Evolutionary conservation across 2,329 filamentous ascomycete species (phyloP).

Genomic region (Calonectria montana): DNA sequence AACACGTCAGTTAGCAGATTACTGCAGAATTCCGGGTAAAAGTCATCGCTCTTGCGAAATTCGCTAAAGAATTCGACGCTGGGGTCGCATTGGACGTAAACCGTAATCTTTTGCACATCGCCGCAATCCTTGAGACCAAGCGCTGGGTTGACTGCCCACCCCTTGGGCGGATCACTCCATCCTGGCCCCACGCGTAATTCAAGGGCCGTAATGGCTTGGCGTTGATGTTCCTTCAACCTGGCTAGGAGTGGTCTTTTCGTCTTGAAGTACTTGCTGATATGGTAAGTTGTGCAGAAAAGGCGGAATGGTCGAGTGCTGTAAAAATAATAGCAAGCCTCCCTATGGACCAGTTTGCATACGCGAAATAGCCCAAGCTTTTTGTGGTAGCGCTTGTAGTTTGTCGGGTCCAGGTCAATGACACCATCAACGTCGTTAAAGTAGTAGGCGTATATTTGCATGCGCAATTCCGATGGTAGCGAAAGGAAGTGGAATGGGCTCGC

Average conservation of each 20-base stretch:
- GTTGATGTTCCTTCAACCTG: constrained; percentile 70
- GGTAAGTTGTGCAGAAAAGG: constrained; percentile 68
- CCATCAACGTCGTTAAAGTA: constrained; percentile 66
- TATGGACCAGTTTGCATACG: constrained; percentile 69
- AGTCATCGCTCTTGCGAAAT: constrained; percentile 73
- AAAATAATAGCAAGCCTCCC: constrained; percentile 73
- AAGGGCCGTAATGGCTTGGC: constrained; percentile 69
- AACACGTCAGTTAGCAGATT: constrained; percentile 68
- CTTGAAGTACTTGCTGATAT: constrained; percentile 74
- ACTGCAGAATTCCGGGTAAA: constrained; percentile 76
- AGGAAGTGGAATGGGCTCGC: constrained; percentile 72
- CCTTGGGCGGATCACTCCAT: constrained; percentile 75
- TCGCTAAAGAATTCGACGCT: constrained; percentile 75
- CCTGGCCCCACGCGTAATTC: constrained; percentile 80
- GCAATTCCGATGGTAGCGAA: constrained; percentile 75
- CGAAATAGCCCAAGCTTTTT: constrained; percentile 70
- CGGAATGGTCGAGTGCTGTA: constrained; percentile 73
- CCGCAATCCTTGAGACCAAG: constrained; percentile 73
- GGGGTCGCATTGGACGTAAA: constrained; percentile 80
- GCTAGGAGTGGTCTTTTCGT: constrained; percentile 78
- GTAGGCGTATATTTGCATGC: constrained; percentile 74
- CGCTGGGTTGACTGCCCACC: constrained; percentile 75
- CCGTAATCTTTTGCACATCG: constrained; percentile 68
- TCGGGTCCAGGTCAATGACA: constrained; percentile 74
- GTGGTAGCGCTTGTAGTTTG: constrained; percentile 72